phyloP scores from a whole-genome alignment of 2,329 filamentous ascomycete species.

The Clonostachys chloroleuca region DNA sequence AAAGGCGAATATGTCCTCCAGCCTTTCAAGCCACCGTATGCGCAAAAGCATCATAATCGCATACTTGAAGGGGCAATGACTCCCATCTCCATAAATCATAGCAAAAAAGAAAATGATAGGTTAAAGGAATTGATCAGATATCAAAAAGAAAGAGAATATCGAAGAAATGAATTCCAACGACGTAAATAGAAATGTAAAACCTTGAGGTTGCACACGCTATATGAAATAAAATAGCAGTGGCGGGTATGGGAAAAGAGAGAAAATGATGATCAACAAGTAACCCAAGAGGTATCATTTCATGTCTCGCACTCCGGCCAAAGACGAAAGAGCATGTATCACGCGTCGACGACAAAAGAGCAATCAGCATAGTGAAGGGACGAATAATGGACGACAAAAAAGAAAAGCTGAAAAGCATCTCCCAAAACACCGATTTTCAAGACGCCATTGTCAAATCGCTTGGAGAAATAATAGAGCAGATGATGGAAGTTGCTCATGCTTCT shows the following conservation, averaged over 20 bases:
- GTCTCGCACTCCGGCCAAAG: neutral
- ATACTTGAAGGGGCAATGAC: neutral
- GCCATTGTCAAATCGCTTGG: too few relatives aligned
- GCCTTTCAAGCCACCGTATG: too few relatives aligned
- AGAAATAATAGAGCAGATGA: neutral
- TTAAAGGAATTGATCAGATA: neutral
- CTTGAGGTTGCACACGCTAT: neutral
- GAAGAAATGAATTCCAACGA: too few relatives aligned
- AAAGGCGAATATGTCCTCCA: too few relatives aligned
- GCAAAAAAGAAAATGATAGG: neutral
- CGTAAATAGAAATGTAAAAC: too few relatives aligned
- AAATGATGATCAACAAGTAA: neutral
- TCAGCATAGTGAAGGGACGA: slow-evolving; percentile 1
- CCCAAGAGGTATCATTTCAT: neutral
- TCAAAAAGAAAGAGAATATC: neutral
- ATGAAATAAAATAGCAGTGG: neutral
- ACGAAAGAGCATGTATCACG: neutral
- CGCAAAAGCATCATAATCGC: too few relatives aligned
- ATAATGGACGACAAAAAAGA: slow-evolving; percentile 3
- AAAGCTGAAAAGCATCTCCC: neutral
- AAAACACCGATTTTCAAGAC: too few relatives aligned
- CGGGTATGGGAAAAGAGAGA: slow-evolving; percentile 1
- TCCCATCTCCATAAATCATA: neutral
- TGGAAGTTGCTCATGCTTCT: slow-evolving; percentile 38
- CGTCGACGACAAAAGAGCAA: too few relatives aligned